These are phyloP conservation scores for Mucor ambiguus DNA, from an alignment of 371 early-diverging fungal genomes.

Conservation along the genomic window DNA sequence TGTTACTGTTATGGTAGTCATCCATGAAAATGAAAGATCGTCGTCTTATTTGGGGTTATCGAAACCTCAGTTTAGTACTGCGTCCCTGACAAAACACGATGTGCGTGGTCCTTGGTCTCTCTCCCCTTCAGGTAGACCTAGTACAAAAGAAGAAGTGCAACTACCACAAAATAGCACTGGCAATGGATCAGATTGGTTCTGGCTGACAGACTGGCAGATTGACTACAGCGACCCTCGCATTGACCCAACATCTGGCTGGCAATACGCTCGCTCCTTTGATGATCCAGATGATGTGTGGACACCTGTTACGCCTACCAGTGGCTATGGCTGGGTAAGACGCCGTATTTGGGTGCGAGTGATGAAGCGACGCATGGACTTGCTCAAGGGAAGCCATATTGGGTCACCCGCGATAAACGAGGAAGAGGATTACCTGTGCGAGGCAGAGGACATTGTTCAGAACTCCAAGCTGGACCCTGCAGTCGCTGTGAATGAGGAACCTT, in stretches of 20 bases:
- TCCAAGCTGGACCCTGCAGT: conserved; percentile 15
- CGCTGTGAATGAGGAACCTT: conserved; percentile 7
- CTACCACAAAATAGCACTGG: conserved; percentile 36
- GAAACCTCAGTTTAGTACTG: conserved; percentile 52
- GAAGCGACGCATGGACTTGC: conserved; percentile 61
- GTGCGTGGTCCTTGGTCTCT: conserved; percentile 62
- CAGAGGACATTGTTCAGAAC: conserved; percentile 42
- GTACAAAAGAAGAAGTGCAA: conserved; percentile 52
- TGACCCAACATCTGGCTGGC: conserved; percentile 65
- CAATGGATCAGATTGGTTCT: conserved; percentile 62
- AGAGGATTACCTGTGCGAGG: conserved; percentile 25
- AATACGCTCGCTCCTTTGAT: conserved; percentile 62
- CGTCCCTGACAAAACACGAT: conserved; percentile 51
- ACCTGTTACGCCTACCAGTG: conserved; percentile 46
- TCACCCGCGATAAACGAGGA: conserved; percentile 4
- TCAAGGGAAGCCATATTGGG: conserved; percentile 33
- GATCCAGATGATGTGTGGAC: conserved; percentile 58
- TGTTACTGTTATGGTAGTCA: conserved; percentile 55
- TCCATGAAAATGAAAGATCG: conserved; percentile 71
- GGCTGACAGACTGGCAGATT: conserved; percentile 80
- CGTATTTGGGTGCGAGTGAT: conserved; percentile 75
- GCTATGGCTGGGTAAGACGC: conserved; percentile 65
- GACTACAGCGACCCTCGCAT: conserved; percentile 63
- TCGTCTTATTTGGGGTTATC: conserved; percentile 46
- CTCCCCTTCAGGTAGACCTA: conserved; percentile 46